Evolutionary conservation across 176 grass and related monocot species (phyloP).

Genomic region (Cenchrus purpureus): DNA sequence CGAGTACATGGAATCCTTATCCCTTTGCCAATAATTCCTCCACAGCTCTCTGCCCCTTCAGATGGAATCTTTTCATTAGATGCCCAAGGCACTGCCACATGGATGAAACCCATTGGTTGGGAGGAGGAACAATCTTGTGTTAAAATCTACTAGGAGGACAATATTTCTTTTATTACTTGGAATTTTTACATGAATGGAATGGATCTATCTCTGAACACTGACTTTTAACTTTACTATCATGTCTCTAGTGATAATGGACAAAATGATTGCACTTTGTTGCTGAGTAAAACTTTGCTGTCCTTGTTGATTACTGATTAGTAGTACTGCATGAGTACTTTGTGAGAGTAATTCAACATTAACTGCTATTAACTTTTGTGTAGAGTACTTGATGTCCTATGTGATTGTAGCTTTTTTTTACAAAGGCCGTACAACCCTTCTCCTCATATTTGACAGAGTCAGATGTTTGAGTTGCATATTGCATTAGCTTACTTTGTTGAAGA

Average conservation of each 20-base stretch:
- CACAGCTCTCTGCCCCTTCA: neutral
- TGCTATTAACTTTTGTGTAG: neutral
- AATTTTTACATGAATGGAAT: neutral
- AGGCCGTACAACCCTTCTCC: neutral
- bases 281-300: neutral
- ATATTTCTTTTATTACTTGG: neutral
- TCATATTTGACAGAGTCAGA: neutral
- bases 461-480: neutral
- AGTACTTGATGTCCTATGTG: neutral
- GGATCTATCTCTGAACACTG: neutral
- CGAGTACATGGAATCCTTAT: constrained; percentile 41
- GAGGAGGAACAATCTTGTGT: neutral
- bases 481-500: neutral
- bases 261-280: neutral
- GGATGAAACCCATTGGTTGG: neutral
- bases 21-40: constrained; percentile 43
- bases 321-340: neutral
- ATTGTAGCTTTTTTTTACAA: neutral
- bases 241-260: too few relatives aligned
- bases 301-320: neutral
- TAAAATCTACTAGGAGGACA: neutral
- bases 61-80: neutral
- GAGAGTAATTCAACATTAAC: constrained; percentile 7
- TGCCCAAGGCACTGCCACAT: constrained; percentile 1
- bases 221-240: neutral